A percentile compares a stretch with the other conserved stretches of the same genome.
Conservation (phyloP, 805 yeast species). For the Blastobotrys peoriensis region DNA sequence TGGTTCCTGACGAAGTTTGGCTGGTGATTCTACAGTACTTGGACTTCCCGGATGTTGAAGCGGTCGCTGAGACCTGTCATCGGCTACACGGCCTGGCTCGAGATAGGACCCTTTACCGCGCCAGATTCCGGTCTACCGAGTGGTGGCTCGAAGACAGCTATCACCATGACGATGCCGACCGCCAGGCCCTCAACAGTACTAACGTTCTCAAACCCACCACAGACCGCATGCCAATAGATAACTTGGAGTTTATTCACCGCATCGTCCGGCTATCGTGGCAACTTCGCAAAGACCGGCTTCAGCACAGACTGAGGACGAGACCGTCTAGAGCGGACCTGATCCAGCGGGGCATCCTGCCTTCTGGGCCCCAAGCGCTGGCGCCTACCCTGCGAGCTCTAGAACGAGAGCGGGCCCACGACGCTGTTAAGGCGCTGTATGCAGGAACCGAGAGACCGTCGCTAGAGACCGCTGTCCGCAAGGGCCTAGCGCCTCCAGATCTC, state of each 20-base stretch:
- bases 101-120: conserved; percentile 19
- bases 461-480: conserved; percentile 16
- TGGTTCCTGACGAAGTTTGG: conserved; percentile 24
- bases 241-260: conserved; percentile 14
- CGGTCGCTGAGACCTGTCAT: conserved; percentile 18
- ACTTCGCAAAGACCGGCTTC: conserved; percentile 19
- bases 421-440: conserved; percentile 16
- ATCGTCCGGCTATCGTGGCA: conserved; percentile 15
- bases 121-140: conserved; percentile 18
- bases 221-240: conserved; percentile 20
- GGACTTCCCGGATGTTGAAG: conserved; percentile 25
- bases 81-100: conserved; percentile 19
- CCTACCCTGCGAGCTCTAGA: conserved; percentile 17
- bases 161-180: conserved; percentile 19
- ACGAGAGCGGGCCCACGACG: conserved; percentile 21
- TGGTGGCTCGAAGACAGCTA: conserved; percentile 14
- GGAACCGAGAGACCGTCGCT: conserved; percentile 16
- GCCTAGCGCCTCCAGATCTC: conserved; percentile 6
- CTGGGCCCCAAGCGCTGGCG: conserved; percentile 17
- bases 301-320: conserved; percentile 20
- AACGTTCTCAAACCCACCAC: conserved; percentile 19
- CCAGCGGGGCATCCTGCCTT: conserved; percentile 22
- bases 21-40: conserved; percentile 17
- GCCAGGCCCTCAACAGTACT: conserved; percentile 20
- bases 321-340: conserved; percentile 23